Percentiles rank a stretch among this genome's conserved stretches.
Evolutionary conservation across 176 grass and related monocot genomes (phyloP).

Genomic region (Zoysia pacifica): DNA sequence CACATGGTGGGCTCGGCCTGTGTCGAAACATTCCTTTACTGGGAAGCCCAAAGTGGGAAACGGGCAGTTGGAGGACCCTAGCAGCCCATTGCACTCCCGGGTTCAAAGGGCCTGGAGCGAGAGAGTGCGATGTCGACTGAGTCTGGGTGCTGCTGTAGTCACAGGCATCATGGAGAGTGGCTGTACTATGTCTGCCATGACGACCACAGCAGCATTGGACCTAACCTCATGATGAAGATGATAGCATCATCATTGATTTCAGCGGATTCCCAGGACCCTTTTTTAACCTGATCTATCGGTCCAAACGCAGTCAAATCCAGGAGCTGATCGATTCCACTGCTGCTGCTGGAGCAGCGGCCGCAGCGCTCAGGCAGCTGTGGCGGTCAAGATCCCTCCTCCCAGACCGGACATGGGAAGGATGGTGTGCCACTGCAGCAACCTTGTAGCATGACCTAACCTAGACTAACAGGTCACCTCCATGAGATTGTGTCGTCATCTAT

Average conservation of each 20-base stretch:
- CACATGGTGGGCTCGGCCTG: background rate
- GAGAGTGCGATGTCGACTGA: background rate
- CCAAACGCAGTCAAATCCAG: conserved; percentile 33
- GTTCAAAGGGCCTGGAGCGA: background rate
- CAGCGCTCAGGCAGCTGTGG: conserved; percentile 17
- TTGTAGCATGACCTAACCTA: no score
- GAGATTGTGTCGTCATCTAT: no score
- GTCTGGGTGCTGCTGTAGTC: background rate
- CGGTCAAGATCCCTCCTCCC: conserved; percentile 34
- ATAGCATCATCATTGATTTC: conserved; percentile 29
- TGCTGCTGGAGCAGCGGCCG: background rate
- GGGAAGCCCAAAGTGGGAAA: background rate
- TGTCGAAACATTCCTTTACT: background rate
- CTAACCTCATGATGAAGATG: conserved; percentile 7
- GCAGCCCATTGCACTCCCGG: background rate
- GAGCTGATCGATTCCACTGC: conserved; percentile 22
- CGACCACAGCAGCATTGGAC: conserved; percentile 28
- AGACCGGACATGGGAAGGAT: conserved; percentile 2
- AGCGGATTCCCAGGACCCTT: no score
- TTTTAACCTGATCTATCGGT: conserved; percentile 12
- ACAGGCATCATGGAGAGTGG: background rate
- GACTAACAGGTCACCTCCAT: no score
- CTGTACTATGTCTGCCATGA: conserved; percentile 18
- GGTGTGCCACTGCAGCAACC: conserved; percentile 11
- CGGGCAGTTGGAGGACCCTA: no score